Conservation (phyloP, 192 early-diverging fungal genomes). For the Mortierella alpina region DNA sequence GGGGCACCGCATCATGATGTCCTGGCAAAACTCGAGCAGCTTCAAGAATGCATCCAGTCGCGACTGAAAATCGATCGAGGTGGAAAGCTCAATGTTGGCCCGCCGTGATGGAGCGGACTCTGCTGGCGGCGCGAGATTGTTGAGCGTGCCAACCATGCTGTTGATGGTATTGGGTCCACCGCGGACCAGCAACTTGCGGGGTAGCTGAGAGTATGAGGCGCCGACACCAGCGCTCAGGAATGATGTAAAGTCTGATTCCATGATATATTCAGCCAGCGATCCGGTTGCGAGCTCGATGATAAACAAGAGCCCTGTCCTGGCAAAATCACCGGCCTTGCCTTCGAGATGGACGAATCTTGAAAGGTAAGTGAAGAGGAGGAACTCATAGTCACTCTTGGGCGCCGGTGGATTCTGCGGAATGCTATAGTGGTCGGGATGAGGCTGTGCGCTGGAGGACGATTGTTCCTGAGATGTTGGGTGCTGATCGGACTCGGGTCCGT, state of each 20-base stretch:
- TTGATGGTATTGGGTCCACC: conserved; percentile 53
- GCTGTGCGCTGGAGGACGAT: background rate
- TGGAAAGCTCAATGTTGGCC: conserved; percentile 65
- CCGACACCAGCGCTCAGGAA: conserved; percentile 87
- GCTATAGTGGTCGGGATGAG: conserved; percentile 36
- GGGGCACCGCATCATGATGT: conserved; percentile 76
- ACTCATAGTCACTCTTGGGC: conserved; percentile 74
- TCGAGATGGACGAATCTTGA: conserved; percentile 91
- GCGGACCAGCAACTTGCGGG: conserved; percentile 75
- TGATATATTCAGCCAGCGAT: conserved; percentile 85
- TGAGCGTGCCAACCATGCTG: conserved; percentile 55
- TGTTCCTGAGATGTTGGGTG: conserved; percentile 17
- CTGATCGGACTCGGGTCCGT: conserved; percentile 18
- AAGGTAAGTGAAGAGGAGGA: conserved; percentile 90
- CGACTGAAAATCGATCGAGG: conserved; percentile 69
- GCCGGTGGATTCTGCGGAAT: conserved; percentile 41
- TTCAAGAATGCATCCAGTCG: conserved; percentile 76
- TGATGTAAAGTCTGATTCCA: conserved; percentile 84
- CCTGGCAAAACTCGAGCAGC: conserved; percentile 79
- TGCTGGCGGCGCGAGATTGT: conserved; percentile 52
- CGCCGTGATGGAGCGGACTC: conserved; percentile 29
- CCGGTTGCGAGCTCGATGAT: conserved; percentile 83
- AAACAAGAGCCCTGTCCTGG: conserved; percentile 86
- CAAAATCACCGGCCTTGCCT: conserved; percentile 86
- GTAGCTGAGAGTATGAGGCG: conserved; percentile 90